These are phyloP conservation scores for Cytospora schulzeri DNA, from an alignment of 2,329 filamentous ascomycete genomes.

Conservation along the genomic window DNA sequence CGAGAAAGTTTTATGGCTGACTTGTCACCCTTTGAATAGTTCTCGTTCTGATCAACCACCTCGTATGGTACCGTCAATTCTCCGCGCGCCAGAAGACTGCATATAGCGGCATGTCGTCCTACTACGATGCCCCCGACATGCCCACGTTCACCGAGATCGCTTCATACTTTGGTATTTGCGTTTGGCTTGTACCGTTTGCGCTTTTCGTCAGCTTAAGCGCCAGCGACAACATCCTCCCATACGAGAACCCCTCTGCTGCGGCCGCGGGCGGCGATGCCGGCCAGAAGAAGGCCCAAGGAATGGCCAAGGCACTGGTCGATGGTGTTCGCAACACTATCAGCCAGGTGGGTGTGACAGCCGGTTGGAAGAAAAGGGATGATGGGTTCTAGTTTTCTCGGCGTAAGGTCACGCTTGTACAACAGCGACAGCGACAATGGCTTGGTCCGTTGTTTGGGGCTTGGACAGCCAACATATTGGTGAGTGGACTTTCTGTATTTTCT, in stretches of 20 bases:
- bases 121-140: constrained; percentile 64
- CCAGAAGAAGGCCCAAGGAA: constrained; percentile 59
- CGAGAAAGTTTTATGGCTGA: background rate
- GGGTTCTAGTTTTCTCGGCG: constrained; percentile 35
- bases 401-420: background rate
- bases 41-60: constrained; percentile 88
- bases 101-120: constrained; percentile 59
- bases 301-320: constrained; percentile 68
- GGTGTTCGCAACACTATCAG: constrained; percentile 55
- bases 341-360: constrained; percentile 44
- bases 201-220: constrained; percentile 93
- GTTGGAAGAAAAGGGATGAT: constrained; percentile 45
- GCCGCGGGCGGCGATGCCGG: constrained; percentile 46
- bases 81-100: constrained; percentile 62
- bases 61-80: constrained; percentile 94
- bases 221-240: constrained; percentile 91
- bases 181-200: constrained; percentile 95
- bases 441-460: background rate
- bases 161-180: constrained; percentile 92
- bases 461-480: constrained; percentile 19
- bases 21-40: constrained; percentile 44
- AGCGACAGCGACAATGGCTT: background rate
- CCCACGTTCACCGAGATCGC: constrained; percentile 93
- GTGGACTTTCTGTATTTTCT: background rate
- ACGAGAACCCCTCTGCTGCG: constrained; percentile 66